A percentile compares a stretch with the other conserved stretches of the same genome.
Conservation (phyloP, 2,329 filamentous ascomycete species). For the Penicillium sp. region DNA sequence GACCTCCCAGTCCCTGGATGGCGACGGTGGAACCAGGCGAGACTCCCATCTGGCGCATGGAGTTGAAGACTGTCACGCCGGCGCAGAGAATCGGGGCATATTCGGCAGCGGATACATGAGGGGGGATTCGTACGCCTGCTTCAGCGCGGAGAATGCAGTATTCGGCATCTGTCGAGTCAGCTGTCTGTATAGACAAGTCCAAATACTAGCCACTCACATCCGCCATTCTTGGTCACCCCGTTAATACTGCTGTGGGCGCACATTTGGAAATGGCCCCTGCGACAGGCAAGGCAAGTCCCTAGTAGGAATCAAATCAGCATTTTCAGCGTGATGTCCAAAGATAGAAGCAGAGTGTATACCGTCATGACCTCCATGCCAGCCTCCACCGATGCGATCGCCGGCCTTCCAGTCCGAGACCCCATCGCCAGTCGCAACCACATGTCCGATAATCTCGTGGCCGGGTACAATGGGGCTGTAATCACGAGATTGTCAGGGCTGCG, state of each 20-base stretch:
- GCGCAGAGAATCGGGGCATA: conserved; percentile 52
- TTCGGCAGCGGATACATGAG: conserved; percentile 50
- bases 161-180: conserved; percentile 33
- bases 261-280: conserved; percentile 66
- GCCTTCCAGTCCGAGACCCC: conserved; percentile 57
- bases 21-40: conserved; percentile 51
- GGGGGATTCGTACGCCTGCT: conserved; percentile 50
- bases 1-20: conserved; percentile 55
- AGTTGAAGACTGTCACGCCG: conserved; percentile 55
- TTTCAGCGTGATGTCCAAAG: neutral
- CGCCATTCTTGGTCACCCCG: conserved; percentile 67
- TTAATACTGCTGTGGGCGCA: conserved; percentile 66
- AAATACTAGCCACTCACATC: conserved; percentile 49
- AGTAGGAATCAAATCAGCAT: too few species aligned
- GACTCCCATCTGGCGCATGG: conserved; percentile 53
- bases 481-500: neutral
- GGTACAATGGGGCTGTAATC: conserved; percentile 57
- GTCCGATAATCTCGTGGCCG: conserved; percentile 73
- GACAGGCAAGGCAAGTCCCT: conserved; percentile 66
- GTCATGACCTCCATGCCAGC: conserved; percentile 66
- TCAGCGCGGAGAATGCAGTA: conserved; percentile 40
- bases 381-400: conserved; percentile 67
- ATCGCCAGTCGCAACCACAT: conserved; percentile 63
- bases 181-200: too few species aligned
- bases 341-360: conserved; percentile 14